Conservation (phyloP, 2,329 filamentous ascomycete species). For the Cercospora sp. region DNA sequence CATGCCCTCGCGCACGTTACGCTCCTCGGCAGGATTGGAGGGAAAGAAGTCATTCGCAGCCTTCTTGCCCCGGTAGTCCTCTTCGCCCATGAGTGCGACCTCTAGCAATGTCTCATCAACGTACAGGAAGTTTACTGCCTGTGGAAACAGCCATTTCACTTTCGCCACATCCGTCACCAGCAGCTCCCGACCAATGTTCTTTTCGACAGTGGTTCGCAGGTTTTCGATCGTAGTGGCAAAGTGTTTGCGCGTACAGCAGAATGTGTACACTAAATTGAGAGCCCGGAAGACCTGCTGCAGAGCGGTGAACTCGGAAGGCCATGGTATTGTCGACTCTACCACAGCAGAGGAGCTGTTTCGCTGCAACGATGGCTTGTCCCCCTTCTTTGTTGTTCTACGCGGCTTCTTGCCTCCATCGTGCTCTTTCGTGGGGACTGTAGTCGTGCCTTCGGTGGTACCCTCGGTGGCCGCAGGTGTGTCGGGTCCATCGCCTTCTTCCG, state of each 20-base stretch:
- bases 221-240: slow-evolving; percentile 89
- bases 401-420: slow-evolving; percentile 59
- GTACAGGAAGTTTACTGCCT: slow-evolving; percentile 78
- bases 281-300: slow-evolving; percentile 79
- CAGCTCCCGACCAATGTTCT: slow-evolving; percentile 71
- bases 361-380: slow-evolving; percentile 43
- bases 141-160: slow-evolving; percentile 75
- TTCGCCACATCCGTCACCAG: slow-evolving; percentile 77
- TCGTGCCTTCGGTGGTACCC: slow-evolving; percentile 36
- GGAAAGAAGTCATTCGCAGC: slow-evolving; percentile 54
- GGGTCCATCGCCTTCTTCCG: slow-evolving; percentile 9
- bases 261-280: slow-evolving; percentile 90
- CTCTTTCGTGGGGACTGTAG: slow-evolving; percentile 57
- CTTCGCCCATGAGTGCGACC: slow-evolving; percentile 71
- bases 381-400: slow-evolving; percentile 46
- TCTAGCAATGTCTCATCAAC: slow-evolving; percentile 82
- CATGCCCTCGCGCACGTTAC: slow-evolving; percentile 39
- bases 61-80: slow-evolving; percentile 64
- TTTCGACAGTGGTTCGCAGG: slow-evolving; percentile 80
- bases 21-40: slow-evolving; percentile 39
- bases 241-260: slow-evolving; percentile 90
- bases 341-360: slow-evolving; percentile 53
- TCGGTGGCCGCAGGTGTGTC: slow-evolving; percentile 13
- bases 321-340: slow-evolving; percentile 59
- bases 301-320: slow-evolving; percentile 73